Base-by-base conservation (phyloP, 2,329 filamentous ascomycete genomes). In the Pseudonectria buxi region DNA sequence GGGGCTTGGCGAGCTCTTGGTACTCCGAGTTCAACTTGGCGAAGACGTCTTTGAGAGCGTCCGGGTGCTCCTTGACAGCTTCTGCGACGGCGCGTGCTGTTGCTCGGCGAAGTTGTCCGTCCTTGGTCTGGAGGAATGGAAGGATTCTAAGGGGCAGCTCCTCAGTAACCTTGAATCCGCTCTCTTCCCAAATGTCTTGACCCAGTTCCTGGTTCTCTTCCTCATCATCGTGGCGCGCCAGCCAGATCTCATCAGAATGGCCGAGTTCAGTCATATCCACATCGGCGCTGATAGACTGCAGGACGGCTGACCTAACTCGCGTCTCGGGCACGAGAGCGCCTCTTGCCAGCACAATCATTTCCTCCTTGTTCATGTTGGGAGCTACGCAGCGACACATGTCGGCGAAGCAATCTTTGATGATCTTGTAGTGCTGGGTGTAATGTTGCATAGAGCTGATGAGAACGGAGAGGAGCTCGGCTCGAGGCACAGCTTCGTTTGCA, bases 101-200 rank as follows among this genome's bases (percentile, higher is more conserved):
- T 38, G 90, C 85, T 45, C 86, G 76, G 35, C 92, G 78, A 16
- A 96, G 76, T 54, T 94, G 87, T 14, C 74, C 74, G 51, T 96
- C 90, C 46, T 78, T 76, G 47, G 78, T 86, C 47, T 86, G 76
- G 10, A 96, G 67, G 55, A 94, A 96, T 1, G 81, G 78, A 32
- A 94, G 64, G 54, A 89, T 81, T 48, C 72, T 75, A 38, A 70
- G 58, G 7, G 85, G 78, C 7, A 85, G 74, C 6, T 82, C 71
- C 14, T 76, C 65, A 2, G 76, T 73, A 10, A 90, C 65, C 40
- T 82, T 66, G 41, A 96, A 83, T 7, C 78, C 83, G 55, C 90
- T 94, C 54, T 95, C 92, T 53, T 94, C 87, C 92, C 92, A 98
- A 25, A 98, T 95, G 10, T 90, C 85, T 33, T 72, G 75, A 6